phyloP scores from a whole-genome alignment of 1,284 basidiomycete genomes.

The Somion occarium region DNA sequence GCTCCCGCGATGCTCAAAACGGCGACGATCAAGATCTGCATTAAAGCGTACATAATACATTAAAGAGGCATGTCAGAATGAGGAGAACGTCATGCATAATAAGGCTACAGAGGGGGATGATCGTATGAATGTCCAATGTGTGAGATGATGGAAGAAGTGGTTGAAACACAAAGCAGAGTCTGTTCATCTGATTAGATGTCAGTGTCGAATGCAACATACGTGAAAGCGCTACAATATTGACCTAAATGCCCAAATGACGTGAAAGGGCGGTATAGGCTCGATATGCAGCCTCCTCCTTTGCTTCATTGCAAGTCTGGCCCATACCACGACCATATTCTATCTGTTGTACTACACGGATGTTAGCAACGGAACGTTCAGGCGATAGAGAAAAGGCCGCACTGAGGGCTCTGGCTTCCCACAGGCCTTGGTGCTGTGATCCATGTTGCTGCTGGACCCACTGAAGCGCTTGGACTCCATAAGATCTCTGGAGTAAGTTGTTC shows the following conservation, averaged over 20 bases:
- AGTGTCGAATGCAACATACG: background rate
- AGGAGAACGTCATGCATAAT: too few relatives aligned
- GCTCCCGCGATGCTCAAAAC: background rate
- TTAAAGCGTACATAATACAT: too few relatives aligned
- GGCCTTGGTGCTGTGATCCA: conserved; percentile 12
- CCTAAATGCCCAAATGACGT: too few relatives aligned
- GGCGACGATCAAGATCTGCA: too few relatives aligned
- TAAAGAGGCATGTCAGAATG: too few relatives aligned
- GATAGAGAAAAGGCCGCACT: conserved; percentile 10
- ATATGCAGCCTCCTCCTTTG: conserved; percentile 19
- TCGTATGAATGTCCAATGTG: background rate
- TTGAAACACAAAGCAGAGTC: too few relatives aligned
- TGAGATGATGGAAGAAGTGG: background rate
- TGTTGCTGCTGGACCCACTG: conserved; percentile 7
- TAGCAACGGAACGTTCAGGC: too few relatives aligned
- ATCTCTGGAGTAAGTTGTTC: conserved; percentile 16
- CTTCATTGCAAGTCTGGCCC: conserved; percentile 11
- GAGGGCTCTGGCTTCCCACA: conserved; percentile 14
- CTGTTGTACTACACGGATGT: too few relatives aligned
- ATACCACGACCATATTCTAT: conserved; percentile 17
- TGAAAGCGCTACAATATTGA: too few relatives aligned
- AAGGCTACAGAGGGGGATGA: background rate
- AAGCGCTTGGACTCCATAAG: conserved; percentile 8
- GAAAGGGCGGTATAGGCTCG: conserved; percentile 9
- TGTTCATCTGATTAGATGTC: background rate